These are phyloP conservation scores for Penicillium diatomitis DNA, from an alignment of 495 filamentous ascomycete genomes.

Conservation along the genomic window DNA sequence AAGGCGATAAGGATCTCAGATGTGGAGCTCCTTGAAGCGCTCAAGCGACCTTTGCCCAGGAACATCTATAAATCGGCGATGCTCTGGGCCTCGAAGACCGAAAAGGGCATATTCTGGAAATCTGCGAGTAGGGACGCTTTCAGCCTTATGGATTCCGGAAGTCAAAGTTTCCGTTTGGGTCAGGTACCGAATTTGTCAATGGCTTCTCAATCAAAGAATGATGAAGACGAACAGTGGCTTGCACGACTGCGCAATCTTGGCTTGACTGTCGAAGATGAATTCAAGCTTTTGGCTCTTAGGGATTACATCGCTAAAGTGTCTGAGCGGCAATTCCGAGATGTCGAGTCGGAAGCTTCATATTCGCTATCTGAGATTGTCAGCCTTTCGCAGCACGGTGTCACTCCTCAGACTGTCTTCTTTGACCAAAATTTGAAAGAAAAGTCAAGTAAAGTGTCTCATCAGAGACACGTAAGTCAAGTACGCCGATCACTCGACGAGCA, in stretches of 20 bases:
- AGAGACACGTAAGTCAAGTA: constrained; percentile 13
- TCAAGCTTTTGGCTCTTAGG: constrained; percentile 74
- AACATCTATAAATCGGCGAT: constrained; percentile 75
- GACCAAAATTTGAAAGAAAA: constrained; percentile 53
- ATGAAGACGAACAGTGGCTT: constrained; percentile 98
- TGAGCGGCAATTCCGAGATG: constrained; percentile 52
- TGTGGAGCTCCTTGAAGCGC: constrained; percentile 62
- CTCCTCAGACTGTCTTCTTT: constrained; percentile 84
- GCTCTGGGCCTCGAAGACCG: constrained; percentile 73
- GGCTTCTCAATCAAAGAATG: constrained; percentile 50
- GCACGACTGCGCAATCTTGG: constrained; percentile 71
- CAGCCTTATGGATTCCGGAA: constrained; percentile 41
- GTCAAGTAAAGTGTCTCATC: constrained; percentile 29
- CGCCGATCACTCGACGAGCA: constrained; percentile 19
- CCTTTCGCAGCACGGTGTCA: constrained; percentile 61
- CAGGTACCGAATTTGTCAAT: constrained; percentile 24
- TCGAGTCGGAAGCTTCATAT: constrained; percentile 22
- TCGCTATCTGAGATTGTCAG: constrained; percentile 59
- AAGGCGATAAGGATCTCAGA: constrained; percentile 58
- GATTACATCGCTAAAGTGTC: constrained; percentile 90
- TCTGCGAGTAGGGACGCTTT: constrained; percentile 56
- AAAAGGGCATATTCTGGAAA: constrained; percentile 81
- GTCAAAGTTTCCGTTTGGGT: constrained; percentile 15
- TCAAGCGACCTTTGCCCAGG: constrained; percentile 77
- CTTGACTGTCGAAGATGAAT: constrained; percentile 75